A percentile compares a stretch with the other conserved stretches of the same genome.
Evolutionary conservation across 768 basidiomycete genomes (phyloP).

Genomic region (Auricularia sp.): DNA sequence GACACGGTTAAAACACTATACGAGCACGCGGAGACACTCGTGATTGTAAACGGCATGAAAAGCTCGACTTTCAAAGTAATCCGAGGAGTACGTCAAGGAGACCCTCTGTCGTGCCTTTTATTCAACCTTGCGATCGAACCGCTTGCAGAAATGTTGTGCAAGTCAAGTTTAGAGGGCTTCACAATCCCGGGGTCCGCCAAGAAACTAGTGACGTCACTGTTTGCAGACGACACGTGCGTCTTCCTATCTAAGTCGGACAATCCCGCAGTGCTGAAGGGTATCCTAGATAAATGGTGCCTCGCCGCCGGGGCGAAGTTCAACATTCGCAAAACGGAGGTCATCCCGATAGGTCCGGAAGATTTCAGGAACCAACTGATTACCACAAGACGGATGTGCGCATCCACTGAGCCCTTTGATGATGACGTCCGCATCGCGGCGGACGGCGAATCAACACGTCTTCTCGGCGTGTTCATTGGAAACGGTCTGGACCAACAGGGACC

Average conservation of each 20-base stretch:
- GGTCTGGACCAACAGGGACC: not conserved
- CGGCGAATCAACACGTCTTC: not conserved
- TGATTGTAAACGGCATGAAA: conserved; percentile 24
- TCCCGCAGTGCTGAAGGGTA: conserved; percentile 12
- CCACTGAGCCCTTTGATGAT: not conserved
- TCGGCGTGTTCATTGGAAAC: not conserved
- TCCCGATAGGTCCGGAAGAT: conserved; percentile 15
- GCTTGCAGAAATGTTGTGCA: conserved; percentile 24
- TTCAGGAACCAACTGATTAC: not conserved
- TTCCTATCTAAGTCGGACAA: conserved; percentile 23
- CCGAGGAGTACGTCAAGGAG: conserved; percentile 28
- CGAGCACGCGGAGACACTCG: conserved; percentile 15
- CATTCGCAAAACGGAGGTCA: conserved; percentile 27
- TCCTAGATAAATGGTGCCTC: conserved; percentile 31
- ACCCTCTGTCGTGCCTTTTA: conserved; percentile 30
- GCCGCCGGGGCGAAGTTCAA: conserved; percentile 35
- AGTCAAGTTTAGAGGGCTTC: conserved; percentile 11
- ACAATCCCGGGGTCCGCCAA: conserved; percentile 9
- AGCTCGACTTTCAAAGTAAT: conserved; percentile 17
- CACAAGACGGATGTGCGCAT: not conserved
- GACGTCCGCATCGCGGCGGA: not conserved
- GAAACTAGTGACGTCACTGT: conserved; percentile 13
- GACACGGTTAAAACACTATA: conserved; percentile 22
- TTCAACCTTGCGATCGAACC: conserved; percentile 35
- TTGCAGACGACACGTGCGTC: conserved; percentile 32